Base-by-base conservation (phyloP, 495 filamentous ascomycete genomes). In the Bombardia bombarda region DNA sequence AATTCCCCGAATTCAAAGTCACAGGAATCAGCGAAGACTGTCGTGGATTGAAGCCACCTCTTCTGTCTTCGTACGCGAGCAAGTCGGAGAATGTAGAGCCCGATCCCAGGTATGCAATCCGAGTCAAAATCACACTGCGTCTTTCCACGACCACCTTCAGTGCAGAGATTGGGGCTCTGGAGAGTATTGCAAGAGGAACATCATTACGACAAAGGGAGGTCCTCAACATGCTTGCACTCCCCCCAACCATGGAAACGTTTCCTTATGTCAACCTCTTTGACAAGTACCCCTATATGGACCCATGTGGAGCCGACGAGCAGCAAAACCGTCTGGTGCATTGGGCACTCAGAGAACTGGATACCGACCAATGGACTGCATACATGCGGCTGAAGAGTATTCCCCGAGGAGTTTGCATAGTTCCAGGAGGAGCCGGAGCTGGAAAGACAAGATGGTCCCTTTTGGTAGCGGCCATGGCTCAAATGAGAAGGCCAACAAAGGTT, bases 401-500 rank as follows among this genome's bases (percentile, higher is more conserved):
- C n/a, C 8, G 16, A 33, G 32, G 32, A 7, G 32, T 33, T 14
- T 7, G 8, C 5, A 6, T 33, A 5, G 8, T 33, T 17, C 32
- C 32, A 5, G 32, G 32, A 14, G 32, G 8, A 14, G 32, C 32
- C 6, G 32, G 32, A 5, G 16, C 9, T 33, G 32, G 32, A 14
- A 33, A 33, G 16, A 33, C 32, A 5, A 7, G 32, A 14, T 33
- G 32, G 32, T 33, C 8, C 16, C 32, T 33, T 17, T 7, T 14
- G 6, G 32, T 33, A 17, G n/a, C 32, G 8, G 32, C 32, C 14
- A 12, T 33, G 5, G 32, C 32, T 7, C 32, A 33, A 17, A 14
- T 14, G 8, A 14, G n/a, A 14, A 14, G 16, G 6, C 14, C 32
- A 12, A 33, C 34, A 23, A 56, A 46, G 16, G 44, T 57, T 30